Evolutionary conservation across 2,329 filamentous ascomycete genomes (phyloP).

Genomic region (Capronia coronata): DNA sequence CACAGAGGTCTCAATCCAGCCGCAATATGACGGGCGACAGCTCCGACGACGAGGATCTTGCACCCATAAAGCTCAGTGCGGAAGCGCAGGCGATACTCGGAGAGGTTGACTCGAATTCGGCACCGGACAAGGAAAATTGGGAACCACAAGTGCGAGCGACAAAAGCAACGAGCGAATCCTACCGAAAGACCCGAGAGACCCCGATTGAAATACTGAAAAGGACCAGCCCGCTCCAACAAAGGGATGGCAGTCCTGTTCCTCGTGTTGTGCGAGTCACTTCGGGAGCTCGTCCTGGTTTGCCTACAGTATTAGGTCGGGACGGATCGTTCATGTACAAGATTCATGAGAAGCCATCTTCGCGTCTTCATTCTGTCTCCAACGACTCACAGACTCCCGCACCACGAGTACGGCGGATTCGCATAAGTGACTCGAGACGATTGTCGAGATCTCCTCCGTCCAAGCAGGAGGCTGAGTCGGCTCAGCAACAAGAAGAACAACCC

Average conservation of each 20-base stretch:
- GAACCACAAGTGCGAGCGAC: conserved; percentile 9
- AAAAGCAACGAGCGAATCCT: conserved; percentile 8
- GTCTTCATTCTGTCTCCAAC: conserved; percentile 9
- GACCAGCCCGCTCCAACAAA: conserved; percentile 36
- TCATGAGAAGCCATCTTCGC: conserved; percentile 27
- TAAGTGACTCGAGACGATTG: conserved; percentile 37
- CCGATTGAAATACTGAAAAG: conserved; percentile 31
- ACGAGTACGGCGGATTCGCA: conserved; percentile 39
- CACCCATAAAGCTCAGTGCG: conserved; percentile 89
- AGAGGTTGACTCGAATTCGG: conserved; percentile 49
- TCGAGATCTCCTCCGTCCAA: conserved; percentile 38
- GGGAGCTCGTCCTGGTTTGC: conserved; percentile 26
- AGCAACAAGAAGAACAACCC: conserved; percentile 1
- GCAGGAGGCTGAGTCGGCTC: conserved; percentile 29
- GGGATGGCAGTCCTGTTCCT: conserved; percentile 39
- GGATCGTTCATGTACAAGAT: conserved; percentile 36
- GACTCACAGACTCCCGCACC: conserved; percentile 45
- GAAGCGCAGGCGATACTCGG: conserved; percentile 77
- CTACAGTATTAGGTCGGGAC: conserved; percentile 34
- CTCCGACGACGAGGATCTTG: conserved; percentile 88
- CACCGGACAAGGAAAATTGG: conserved; percentile 30
- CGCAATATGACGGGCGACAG: conserved; percentile 59
- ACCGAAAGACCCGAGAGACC: conserved; percentile 12
- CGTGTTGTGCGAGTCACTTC: conserved; percentile 39
- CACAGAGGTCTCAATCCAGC: not conserved